Evolutionary conservation across 345 rosid genomes (phyloP).

Genomic region (Pugionium dolabratum): DNA sequence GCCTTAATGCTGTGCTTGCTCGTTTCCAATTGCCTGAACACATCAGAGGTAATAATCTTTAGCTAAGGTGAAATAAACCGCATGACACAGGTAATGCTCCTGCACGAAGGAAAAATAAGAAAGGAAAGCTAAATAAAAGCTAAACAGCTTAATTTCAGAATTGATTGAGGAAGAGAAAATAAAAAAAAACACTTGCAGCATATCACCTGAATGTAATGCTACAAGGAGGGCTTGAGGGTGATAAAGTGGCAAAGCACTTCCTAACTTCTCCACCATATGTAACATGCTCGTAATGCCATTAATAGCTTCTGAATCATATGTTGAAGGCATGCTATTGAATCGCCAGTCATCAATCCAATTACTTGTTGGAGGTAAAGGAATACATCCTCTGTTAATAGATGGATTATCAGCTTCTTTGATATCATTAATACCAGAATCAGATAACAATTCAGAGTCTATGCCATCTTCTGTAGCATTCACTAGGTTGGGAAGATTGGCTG

Average conservation of each 20-base stretch:
- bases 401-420: slow-evolving; percentile 29
- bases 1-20: slow-evolving; percentile 69
- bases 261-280: slow-evolving; percentile 55
- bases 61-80: slow-evolving; percentile 39
- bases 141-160: slow-evolving; percentile 33
- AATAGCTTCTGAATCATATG: slow-evolving; percentile 39
- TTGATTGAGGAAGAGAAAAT: slow-evolving; percentile 6
- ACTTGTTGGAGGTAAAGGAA: slow-evolving; percentile 33
- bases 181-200: slow-evolving; percentile 24
- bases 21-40: slow-evolving; percentile 89
- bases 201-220: slow-evolving; percentile 78
- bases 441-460: slow-evolving; percentile 36
- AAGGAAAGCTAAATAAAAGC: slow-evolving; percentile 43
- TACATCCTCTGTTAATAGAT: slow-evolving; percentile 33
- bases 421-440: slow-evolving; percentile 42
- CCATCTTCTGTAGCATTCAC: slow-evolving; percentile 36
- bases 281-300: slow-evolving; percentile 54
- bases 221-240: slow-evolving; percentile 73
- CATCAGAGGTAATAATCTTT: slow-evolving; percentile 47
- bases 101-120: slow-evolving; percentile 44
- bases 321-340: slow-evolving; percentile 37
- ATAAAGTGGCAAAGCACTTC: slow-evolving; percentile 65
- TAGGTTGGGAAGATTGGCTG: slow-evolving; percentile 33
- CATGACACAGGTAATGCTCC: slow-evolving; percentile 31
- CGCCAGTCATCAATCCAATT: slow-evolving; percentile 35